Percentiles rank a stretch among this genome's conserved stretches.
phyloP scores from a whole-genome alignment of 2,329 filamentous ascomycete genomes.

The Aspergillus cejpii region DNA sequence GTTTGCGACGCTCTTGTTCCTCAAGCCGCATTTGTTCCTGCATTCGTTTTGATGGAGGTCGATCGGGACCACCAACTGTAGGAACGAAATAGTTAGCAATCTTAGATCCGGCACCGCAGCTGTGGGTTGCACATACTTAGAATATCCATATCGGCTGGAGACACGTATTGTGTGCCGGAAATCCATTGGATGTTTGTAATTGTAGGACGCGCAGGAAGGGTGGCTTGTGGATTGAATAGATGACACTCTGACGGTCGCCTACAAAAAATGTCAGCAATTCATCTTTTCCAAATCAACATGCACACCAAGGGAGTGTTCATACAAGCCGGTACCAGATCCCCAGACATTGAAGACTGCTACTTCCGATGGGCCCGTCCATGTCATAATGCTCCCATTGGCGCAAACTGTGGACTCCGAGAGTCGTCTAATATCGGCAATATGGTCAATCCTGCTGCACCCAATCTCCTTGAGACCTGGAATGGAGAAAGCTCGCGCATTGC shows the following conservation, averaged over 20 bases:
- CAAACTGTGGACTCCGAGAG: conserved; percentile 64
- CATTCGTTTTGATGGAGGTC: conserved; percentile 85
- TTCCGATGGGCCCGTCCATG: conserved; percentile 84
- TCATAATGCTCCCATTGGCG: conserved; percentile 71
- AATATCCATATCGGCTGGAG: conserved; percentile 77
- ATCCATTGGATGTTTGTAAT: conserved; percentile 98
- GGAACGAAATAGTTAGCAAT: not conserved
- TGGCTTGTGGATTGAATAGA: conserved; percentile 68
- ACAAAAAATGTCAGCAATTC: conserved; percentile 15
- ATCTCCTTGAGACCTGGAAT: conserved; percentile 87
- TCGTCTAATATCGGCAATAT: conserved; percentile 67
- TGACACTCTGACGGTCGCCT: conserved; percentile 56
- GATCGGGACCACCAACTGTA: conserved; percentile 70
- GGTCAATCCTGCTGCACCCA: conserved; percentile 55
- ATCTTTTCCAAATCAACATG: too few relatives aligned
- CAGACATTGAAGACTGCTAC: conserved; percentile 76
- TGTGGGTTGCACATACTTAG: conserved; percentile 48
- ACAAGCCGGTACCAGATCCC: conserved; percentile 63
- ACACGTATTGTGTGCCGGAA: conserved; percentile 85
- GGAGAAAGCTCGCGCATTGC: conserved; percentile 69
- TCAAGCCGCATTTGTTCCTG: conserved; percentile 70
- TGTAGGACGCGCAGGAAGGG: conserved; percentile 73
- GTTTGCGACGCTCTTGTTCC: conserved; percentile 50
- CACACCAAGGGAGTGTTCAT: conserved; percentile 38
- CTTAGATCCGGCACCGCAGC: not conserved